Evolutionary conservation across 2,329 filamentous ascomycete species (phyloP).

Genomic region (Pyricularia sp.): DNA sequence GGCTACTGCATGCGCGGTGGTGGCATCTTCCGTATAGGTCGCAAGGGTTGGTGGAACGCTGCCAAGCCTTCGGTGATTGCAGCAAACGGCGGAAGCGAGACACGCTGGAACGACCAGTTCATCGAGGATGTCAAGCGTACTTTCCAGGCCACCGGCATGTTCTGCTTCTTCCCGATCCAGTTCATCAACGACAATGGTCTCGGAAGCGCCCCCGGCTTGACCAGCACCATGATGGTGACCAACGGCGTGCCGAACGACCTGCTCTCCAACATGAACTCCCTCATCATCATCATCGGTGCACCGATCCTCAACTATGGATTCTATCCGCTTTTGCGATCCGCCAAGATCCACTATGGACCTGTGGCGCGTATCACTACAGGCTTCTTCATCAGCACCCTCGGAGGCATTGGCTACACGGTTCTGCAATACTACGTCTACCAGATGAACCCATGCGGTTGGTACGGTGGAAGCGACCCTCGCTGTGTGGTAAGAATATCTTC

Average conservation of each 20-base stretch:
- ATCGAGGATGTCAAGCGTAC: slow-evolving; percentile 49
- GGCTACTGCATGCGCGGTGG: slow-evolving; percentile 25
- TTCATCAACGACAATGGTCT: slow-evolving; percentile 35
- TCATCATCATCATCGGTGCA: slow-evolving; percentile 45
- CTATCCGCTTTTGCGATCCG: slow-evolving; percentile 42
- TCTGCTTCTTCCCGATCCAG: slow-evolving; percentile 35
- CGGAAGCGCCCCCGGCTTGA: slow-evolving; percentile 32
- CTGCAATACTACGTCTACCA: slow-evolving; percentile 29
- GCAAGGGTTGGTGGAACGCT: slow-evolving; percentile 15
- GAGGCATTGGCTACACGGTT: slow-evolving; percentile 28
- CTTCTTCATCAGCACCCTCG: slow-evolving; percentile 32
- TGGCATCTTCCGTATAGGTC: slow-evolving; percentile 24
- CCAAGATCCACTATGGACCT: slow-evolving; percentile 41
- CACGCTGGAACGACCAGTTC: slow-evolving; percentile 10
- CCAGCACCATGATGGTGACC: slow-evolving; percentile 34
- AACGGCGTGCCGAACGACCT: slow-evolving; percentile 47
- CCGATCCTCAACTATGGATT: slow-evolving; percentile 37
- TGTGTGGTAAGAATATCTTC: neutral
- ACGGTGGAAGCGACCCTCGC: slow-evolving; percentile 22
- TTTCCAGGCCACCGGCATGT: slow-evolving; percentile 26
- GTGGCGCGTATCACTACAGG: slow-evolving; percentile 44
- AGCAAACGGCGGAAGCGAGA: slow-evolving; percentile 21
- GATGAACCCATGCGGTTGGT: slow-evolving; percentile 26
- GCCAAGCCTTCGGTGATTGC: slow-evolving; percentile 20
- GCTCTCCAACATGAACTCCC: slow-evolving; percentile 43